Evolutionary conservation across 352 stramenopile species (phyloP).

Genomic region (Pythium folliculosum): DNA sequence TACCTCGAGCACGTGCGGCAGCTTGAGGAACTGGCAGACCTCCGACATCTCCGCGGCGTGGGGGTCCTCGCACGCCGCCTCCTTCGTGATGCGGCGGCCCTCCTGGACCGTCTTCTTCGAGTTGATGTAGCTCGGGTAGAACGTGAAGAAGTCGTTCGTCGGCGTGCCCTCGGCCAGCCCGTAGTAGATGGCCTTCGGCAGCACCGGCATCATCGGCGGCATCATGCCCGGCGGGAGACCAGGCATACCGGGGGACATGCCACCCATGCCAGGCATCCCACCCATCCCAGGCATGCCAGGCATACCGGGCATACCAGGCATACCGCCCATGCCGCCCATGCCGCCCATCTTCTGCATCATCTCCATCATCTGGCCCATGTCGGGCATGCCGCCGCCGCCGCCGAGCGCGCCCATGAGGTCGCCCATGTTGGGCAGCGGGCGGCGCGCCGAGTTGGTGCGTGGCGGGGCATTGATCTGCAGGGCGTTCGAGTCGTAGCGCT

Average conservation of each 20-base stretch:
- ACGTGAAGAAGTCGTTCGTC: constrained; percentile 65
- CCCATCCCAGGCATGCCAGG: constrained; percentile 37
- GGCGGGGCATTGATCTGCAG: constrained; percentile 31
- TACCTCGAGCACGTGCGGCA: constrained; percentile 81
- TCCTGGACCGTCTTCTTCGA: constrained; percentile 79
- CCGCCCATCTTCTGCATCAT: constrained; percentile 54
- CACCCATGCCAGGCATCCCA: constrained; percentile 49
- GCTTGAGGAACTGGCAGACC: constrained; percentile 77
- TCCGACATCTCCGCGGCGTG: constrained; percentile 84
- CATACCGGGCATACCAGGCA: constrained; percentile 34
- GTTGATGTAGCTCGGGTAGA: constrained; percentile 90
- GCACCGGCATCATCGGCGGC: constrained; percentile 51
- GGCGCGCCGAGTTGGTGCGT: constrained; percentile 28
- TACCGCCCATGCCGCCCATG: constrained; percentile 14
- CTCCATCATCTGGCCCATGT: constrained; percentile 47
- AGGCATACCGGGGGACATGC: constrained; percentile 42
- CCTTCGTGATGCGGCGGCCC: constrained; percentile 72
- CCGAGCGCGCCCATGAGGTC: constrained; percentile 64
- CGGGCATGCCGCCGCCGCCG: constrained; percentile 36
- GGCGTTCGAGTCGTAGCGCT: constrained; percentile 86
- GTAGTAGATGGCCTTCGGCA: constrained; percentile 72
- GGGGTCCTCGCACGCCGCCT: constrained; percentile 63
- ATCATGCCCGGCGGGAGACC: constrained; percentile 45
- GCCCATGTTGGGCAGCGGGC: constrained; percentile 43
- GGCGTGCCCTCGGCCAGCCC: constrained; percentile 56